Base-by-base conservation (phyloP, 495 filamentous ascomycete species). In the Clohesyomyces aquaticus region DNA sequence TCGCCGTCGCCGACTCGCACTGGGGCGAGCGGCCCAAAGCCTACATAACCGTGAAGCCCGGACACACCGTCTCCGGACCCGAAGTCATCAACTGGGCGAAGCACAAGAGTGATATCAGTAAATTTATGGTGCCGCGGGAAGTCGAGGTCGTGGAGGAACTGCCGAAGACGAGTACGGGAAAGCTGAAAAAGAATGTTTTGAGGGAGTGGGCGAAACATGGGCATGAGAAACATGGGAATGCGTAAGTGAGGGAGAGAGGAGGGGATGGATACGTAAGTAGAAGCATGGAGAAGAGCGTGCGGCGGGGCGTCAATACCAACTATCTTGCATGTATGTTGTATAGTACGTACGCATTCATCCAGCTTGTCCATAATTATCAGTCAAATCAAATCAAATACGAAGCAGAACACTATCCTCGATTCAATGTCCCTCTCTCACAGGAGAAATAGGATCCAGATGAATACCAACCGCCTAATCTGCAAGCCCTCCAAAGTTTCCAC, bases 1-100 rank as follows among this genome's bases (percentile, higher is more conserved):
- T 98, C 11, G 87, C 90, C n/a, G 87, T 98, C 0, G 78, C 88
- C 1, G 94, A 98, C 71, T 86, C 84, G 21, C 91, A 95, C 75
- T 98, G 91, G 91, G 94, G 94, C 28, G 94, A 98, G 74, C 78
- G 91, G 14, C 94, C 94, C 1, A 97, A 96, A 76, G 94, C 93
- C 1, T 98, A 91, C 74, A 72, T 98, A 42, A 98, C 94, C 0
- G 81, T 93, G 11, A 86, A 91, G 67, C 59, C 61, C 3, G 88
- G 85, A 3, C 81, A 82, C 69, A 60, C 71, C 4, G 41, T 95
- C 4, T 77, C 78, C 14, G 88, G 88, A 0, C 78, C 87, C 52
- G 89, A 91, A 12, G 79, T 98, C 16, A 91, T 98, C 58, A 72
- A 81, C 35, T 98, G 94, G 94, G 93, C 93, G 11, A 90, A 88